Evolutionary conservation across 345 rosid genomes (phyloP).

Genomic region (Eucalyptus marginata): DNA sequence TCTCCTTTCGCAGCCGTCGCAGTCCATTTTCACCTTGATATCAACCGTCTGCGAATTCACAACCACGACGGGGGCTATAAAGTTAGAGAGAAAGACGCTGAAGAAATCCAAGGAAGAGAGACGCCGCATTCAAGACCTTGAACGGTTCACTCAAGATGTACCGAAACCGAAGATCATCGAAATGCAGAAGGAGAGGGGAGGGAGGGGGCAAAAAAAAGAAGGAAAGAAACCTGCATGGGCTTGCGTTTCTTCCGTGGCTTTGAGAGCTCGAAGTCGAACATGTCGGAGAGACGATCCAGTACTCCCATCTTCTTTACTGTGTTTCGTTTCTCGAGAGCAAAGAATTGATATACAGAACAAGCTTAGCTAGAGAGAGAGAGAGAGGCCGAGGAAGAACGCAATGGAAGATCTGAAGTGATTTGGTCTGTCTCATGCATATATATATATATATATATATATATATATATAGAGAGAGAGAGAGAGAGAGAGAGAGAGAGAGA

Average conservation of each 20-base stretch:
- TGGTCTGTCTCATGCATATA: background rate
- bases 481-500: background rate
- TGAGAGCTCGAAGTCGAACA: constrained; percentile 6
- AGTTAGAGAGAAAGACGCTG: background rate
- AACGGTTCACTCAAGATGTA: background rate
- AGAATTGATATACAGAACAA: background rate
- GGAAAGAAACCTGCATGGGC: constrained; percentile 32
- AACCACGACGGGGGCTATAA: background rate
- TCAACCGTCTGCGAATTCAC: constrained; percentile 29
- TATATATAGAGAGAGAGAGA: background rate
- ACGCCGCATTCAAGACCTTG: background rate
- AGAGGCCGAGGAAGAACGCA: background rate
- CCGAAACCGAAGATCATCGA: background rate
- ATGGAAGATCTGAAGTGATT: background rate
- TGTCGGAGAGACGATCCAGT: constrained; percentile 24
- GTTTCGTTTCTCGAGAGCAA: background rate
- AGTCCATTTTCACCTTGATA: constrained; percentile 53
- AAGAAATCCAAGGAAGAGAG: background rate
- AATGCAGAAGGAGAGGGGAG: background rate
- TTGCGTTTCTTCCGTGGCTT: constrained; percentile 23
- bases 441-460: too few relatives aligned
- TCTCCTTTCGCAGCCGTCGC: constrained; percentile 47
- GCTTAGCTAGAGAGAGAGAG: background rate
- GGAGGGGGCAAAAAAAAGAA: background rate
- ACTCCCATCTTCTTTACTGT: constrained; percentile 18